Percentiles rank a stretch among this genome's conserved stretches.
phyloP scores from a whole-genome alignment of 2,329 filamentous ascomycete species.

The Ophiostoma ulmi region DNA sequence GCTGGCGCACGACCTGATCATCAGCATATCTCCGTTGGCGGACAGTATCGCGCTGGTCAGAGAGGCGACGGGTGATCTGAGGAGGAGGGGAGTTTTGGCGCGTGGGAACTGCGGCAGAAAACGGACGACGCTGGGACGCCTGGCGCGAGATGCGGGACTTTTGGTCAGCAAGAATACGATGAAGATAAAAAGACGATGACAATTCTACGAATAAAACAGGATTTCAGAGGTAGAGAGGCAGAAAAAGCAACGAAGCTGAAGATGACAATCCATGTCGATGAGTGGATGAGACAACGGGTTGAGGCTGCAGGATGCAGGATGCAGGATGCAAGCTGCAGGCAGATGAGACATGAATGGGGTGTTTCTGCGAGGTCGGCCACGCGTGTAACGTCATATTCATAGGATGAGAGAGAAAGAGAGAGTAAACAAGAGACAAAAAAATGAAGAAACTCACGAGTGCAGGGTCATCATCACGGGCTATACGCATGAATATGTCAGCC shows the following conservation, averaged over 20 bases:
- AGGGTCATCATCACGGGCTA: constrained; percentile 48
- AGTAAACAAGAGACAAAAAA: constrained; percentile 10
- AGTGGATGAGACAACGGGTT: neutral
- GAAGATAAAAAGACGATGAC: neutral
- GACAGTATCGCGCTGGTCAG: constrained; percentile 51
- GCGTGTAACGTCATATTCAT: constrained; percentile 3
- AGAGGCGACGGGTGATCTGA: constrained; percentile 48
- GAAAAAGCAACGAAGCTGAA: neutral
- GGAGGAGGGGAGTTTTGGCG: constrained; percentile 49
- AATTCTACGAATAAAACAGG: neutral
- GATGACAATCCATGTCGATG: constrained; percentile 7
- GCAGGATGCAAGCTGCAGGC: constrained; percentile 5
- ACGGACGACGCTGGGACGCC: constrained; percentile 47
- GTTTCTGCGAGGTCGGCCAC: neutral
- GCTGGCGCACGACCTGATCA: constrained; percentile 36
- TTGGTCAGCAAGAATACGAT: constrained; percentile 5
- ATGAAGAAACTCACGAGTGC: neutral
- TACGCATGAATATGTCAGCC: constrained; percentile 55
- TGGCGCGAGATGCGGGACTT: constrained; percentile 47
- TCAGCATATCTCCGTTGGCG: constrained; percentile 39
- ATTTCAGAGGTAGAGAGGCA: neutral
- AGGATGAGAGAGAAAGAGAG: constrained; percentile 2
- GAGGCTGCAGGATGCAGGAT: constrained; percentile 13
- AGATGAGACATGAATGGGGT: neutral
- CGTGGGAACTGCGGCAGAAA: constrained; percentile 48